Percentiles rank a stretch among this genome's conserved stretches.
Evolutionary conservation across 495 filamentous ascomycete species (phyloP).

Genomic region (Recurvomyces mirabilis): DNA sequence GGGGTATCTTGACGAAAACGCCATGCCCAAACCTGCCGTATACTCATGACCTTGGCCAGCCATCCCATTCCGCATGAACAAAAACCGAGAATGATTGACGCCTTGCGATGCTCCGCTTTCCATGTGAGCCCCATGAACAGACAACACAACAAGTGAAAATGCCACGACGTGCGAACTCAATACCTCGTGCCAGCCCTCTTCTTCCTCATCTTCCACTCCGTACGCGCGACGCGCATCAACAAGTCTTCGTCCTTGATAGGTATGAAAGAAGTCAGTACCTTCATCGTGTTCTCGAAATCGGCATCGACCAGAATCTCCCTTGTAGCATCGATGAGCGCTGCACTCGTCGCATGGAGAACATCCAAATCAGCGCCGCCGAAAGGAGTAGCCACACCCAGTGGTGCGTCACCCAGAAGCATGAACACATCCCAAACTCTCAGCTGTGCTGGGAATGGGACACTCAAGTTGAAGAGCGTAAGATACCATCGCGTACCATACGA

Average conservation of each 20-base stretch:
- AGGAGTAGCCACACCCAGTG: neutral
- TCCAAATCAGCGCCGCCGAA: constrained; percentile 62
- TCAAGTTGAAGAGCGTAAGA: constrained; percentile 93
- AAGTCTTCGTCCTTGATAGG: constrained; percentile 91
- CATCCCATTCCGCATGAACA: no score
- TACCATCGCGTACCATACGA: constrained; percentile 97
- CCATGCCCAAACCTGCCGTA: neutral
- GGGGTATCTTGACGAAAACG: constrained; percentile 1
- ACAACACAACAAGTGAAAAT: no score
- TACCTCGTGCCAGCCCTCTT: constrained; percentile 25
- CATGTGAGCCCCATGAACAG: neutral
- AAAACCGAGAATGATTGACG: no score
- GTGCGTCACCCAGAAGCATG: constrained; percentile 77
- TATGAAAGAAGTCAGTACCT: constrained; percentile 89
- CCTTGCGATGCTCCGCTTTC: no score
- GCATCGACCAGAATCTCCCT: constrained; percentile 83
- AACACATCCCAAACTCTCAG: constrained; percentile 99
- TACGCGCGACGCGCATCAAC: constrained; percentile 85
- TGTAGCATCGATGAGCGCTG: constrained; percentile 86
- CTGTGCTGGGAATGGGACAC: constrained; percentile 89
- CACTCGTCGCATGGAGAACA: constrained; percentile 79
- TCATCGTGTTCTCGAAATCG: constrained; percentile 98
- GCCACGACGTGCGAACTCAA: no score
- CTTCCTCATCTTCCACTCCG: constrained; percentile 72
- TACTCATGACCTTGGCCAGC: no score